A percentile compares a stretch with the other conserved stretches of the same genome.
phyloP scores from a whole-genome alignment of 129 eudicot species.

The Helianthus tuberosus region DNA sequence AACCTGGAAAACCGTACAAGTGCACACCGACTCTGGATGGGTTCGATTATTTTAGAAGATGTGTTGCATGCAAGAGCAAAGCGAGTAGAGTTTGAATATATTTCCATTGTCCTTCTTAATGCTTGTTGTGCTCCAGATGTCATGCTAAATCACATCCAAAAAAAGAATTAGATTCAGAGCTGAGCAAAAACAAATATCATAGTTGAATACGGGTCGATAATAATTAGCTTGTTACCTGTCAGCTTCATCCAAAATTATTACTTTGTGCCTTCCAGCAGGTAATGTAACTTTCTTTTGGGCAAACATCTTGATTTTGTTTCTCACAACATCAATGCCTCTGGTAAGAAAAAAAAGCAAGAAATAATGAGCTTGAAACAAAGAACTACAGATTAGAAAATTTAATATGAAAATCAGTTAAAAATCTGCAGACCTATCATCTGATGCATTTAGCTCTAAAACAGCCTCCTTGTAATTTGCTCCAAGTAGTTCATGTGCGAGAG shows the following conservation, averaged over 20 bases:
- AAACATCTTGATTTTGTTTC: conserved; percentile 99
- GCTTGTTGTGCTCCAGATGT: conserved; percentile 99
- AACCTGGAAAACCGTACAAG: conserved; percentile 91
- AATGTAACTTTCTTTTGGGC: conserved; percentile 95
- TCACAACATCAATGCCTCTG: conserved; percentile 97
- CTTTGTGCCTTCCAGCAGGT: conserved; percentile 91
- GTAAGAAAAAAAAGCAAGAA: background rate
- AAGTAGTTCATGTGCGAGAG: conserved; percentile 92
- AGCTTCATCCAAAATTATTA: conserved; percentile 86
- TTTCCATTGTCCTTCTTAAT: conserved; percentile 96
- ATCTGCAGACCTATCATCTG: conserved; percentile 77
- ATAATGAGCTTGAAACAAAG: background rate
- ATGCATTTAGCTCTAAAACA: conserved; percentile 96
- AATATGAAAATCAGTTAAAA: background rate
- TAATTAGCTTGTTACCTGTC: conserved; percentile 59
- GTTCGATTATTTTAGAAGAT: conserved; percentile 93
- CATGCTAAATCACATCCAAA: conserved; percentile 61
- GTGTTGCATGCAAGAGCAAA: conserved; percentile 99
- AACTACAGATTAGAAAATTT: background rate
- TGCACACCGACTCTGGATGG: conserved; percentile 99
- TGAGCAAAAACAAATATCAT: background rate
- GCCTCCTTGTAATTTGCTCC: conserved; percentile 93
- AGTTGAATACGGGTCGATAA: background rate
- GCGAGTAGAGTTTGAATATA: conserved; percentile 93
- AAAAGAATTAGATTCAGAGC: background rate